Evolutionary conservation across 495 filamentous ascomycete genomes (phyloP).

Genomic region (Aspergillus conjunctus): DNA sequence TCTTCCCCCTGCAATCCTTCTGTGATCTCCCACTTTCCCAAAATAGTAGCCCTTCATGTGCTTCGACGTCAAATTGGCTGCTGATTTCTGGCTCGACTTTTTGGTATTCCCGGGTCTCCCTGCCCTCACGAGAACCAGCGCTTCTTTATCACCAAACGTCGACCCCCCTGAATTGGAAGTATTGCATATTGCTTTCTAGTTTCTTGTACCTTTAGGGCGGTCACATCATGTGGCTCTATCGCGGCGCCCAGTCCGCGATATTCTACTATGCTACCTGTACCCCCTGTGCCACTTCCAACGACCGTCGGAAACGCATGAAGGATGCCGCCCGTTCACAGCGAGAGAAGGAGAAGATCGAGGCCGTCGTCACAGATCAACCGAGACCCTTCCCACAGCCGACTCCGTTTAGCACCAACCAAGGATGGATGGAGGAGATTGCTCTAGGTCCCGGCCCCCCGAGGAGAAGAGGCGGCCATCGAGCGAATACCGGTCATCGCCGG

Average conservation of each 20-base stretch:
- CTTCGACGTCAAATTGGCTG: conserved; percentile 30
- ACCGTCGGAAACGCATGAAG: conserved; percentile 65
- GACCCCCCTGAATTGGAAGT: background rate
- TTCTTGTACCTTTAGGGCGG: background rate
- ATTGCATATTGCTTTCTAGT: background rate
- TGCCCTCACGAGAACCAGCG: conserved; percentile 27
- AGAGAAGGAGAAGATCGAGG: conserved; percentile 55
- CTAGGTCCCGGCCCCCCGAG: conserved; percentile 74
- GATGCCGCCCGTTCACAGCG: conserved; percentile 63
- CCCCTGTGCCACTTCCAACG: conserved; percentile 67
- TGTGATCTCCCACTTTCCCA: conserved; percentile 8
- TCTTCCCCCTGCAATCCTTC: conserved; percentile 3
- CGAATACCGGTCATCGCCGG: conserved; percentile 40
- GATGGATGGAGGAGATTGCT: conserved; percentile 82
- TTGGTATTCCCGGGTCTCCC: conserved; percentile 30
- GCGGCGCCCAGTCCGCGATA: conserved; percentile 72
- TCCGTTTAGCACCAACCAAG: conserved; percentile 80
- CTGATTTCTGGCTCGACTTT: conserved; percentile 27
- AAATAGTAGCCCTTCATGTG: conserved; percentile 48
- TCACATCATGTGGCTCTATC: conserved; percentile 54
- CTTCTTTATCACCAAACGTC: background rate
- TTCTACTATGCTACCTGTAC: conserved; percentile 86
- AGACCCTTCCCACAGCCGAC: conserved; percentile 75
- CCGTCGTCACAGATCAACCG: conserved; percentile 63
- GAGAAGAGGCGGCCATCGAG: conserved; percentile 51